Evolutionary conservation across 176 grass and related monocot species (phyloP).

Genomic region (Pontederia crassipes): DNA sequence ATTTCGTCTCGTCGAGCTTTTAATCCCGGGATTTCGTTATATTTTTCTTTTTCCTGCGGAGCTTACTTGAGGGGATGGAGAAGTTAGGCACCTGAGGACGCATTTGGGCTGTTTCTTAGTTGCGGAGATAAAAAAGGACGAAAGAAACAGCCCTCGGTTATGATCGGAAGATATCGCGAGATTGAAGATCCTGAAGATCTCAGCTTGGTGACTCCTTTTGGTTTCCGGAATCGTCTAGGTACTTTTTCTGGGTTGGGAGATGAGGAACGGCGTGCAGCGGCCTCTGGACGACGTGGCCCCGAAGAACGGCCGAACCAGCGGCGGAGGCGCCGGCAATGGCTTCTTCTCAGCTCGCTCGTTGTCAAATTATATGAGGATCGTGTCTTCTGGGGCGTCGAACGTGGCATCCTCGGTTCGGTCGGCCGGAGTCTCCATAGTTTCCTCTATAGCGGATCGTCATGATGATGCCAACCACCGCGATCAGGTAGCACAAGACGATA

Average conservation of each 20-base stretch:
- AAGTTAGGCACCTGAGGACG: constrained; percentile 5
- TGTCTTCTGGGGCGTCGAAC: constrained; percentile 82
- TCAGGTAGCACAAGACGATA: constrained; percentile 30
- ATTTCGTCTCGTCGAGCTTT: too few species aligned
- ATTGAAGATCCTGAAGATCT: not conserved
- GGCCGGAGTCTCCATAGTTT: constrained; percentile 47
- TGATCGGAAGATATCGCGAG: not conserved
- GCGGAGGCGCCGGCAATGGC: constrained; percentile 16
- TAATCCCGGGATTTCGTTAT: not conserved
- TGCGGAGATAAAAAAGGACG: not conserved
- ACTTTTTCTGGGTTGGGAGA: constrained; percentile 17
- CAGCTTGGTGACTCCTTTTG: not conserved
- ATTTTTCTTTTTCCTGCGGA: not conserved
- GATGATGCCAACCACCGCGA: constrained; percentile 45
- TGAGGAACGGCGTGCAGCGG: constrained; percentile 56
- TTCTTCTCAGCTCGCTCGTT: constrained; percentile 63
- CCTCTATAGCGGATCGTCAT: constrained; percentile 56
- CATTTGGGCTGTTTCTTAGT: constrained; percentile 21
- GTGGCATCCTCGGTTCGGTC: constrained; percentile 69
- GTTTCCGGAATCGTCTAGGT: not conserved
- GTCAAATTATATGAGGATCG: constrained; percentile 78
- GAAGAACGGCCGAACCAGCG: constrained; percentile 14
- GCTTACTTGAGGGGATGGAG: not conserved
- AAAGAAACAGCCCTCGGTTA: constrained; percentile 15
- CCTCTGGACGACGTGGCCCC: constrained; percentile 14